Conservation (phyloP, 2,329 filamentous ascomycete genomes). For the Diaporthe sp. region DNA sequence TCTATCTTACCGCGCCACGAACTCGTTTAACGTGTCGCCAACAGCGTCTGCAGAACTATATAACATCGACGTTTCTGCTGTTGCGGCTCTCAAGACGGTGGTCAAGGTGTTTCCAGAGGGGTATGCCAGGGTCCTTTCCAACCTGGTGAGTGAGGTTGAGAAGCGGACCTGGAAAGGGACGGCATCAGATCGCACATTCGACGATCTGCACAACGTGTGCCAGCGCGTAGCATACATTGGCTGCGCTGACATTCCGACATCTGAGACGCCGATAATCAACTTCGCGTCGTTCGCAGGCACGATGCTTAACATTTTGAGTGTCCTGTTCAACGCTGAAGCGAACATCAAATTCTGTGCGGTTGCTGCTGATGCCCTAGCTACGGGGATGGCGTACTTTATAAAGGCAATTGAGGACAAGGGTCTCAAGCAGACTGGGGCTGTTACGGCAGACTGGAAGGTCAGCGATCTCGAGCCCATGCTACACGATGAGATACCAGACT, state of each 20-base stretch:
- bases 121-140: constrained; percentile 43
- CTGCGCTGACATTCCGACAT: constrained; percentile 55
- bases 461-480: neutral
- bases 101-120: constrained; percentile 37
- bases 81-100: constrained; percentile 49
- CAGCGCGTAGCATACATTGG: constrained; percentile 63
- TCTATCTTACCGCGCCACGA: constrained; percentile 45
- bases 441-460: neutral
- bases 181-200: constrained; percentile 44
- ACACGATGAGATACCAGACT: constrained; percentile 22
- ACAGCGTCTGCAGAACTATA: constrained; percentile 21
- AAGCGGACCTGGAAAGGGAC: constrained; percentile 38
- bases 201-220: constrained; percentile 49
- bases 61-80: constrained; percentile 43
- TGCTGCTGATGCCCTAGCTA: constrained; percentile 29
- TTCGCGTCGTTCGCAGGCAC: constrained; percentile 57
- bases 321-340: constrained; percentile 24
- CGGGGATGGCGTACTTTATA: constrained; percentile 37
- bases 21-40: constrained; percentile 35
- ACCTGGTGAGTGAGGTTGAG: constrained; percentile 46
- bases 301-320: constrained; percentile 46
- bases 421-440: neutral
- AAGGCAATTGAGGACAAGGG: neutral
- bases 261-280: constrained; percentile 54
- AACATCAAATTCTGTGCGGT: constrained; percentile 28